Conservation (phyloP, 352 stramenopile species). For the Phytophthora vignae region DNA sequence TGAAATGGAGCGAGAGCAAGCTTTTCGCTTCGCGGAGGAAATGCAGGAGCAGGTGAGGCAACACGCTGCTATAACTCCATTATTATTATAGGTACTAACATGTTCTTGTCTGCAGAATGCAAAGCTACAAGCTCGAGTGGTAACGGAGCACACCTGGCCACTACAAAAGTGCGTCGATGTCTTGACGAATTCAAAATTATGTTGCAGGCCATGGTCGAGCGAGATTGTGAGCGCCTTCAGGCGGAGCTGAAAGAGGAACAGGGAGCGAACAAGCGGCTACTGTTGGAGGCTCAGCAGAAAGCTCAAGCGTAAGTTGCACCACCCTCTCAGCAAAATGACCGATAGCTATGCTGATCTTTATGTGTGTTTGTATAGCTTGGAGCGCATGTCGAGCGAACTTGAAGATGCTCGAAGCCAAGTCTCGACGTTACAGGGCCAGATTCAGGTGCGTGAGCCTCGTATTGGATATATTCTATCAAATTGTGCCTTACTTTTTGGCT, state of each 20-base stretch:
- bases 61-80: background rate
- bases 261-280: constrained; percentile 40
- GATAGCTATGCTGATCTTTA: background rate
- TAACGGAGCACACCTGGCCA: too few relatives aligned
- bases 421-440: constrained; percentile 53
- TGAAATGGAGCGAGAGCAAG: constrained; percentile 31
- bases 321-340: background rate
- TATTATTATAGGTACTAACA: background rate
- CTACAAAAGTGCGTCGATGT: too few relatives aligned
- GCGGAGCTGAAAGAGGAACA: constrained; percentile 47
- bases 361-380: constrained; percentile 29
- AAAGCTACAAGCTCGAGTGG: constrained; percentile 35
- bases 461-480: background rate
- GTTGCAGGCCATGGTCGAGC: constrained; percentile 38
- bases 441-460: constrained; percentile 53
- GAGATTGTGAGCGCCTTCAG: constrained; percentile 43
- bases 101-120: constrained; percentile 29
- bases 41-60: constrained; percentile 37
- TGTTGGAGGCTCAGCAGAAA: constrained; percentile 45
- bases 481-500: background rate
- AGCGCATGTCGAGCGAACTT: constrained; percentile 42
- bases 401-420: constrained; percentile 48
- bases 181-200: too few relatives aligned
- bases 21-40: constrained; percentile 30
- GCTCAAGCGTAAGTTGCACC: constrained; percentile 37